Conservation (phyloP, 495 filamentous ascomycete species). For the Penicillium alfredii region DNA sequence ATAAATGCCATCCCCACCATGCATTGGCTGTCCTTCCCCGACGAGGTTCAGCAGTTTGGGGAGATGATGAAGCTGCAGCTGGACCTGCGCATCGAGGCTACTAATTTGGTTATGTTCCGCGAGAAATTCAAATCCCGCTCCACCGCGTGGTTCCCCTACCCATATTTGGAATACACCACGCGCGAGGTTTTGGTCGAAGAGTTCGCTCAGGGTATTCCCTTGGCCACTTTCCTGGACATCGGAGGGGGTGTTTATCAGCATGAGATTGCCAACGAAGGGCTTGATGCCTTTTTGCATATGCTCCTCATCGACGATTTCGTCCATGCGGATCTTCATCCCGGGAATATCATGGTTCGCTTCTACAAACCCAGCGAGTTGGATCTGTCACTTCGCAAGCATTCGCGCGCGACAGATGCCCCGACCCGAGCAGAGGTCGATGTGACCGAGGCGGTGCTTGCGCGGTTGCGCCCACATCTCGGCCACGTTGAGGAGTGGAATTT, state of each 20-base stretch:
- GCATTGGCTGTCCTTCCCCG: slow-evolving; percentile 94
- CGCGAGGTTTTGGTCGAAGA: slow-evolving; percentile 92
- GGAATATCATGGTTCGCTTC: slow-evolving; percentile 99
- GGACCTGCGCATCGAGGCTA: slow-evolving; percentile 89
- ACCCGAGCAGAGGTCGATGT: slow-evolving; percentile 58
- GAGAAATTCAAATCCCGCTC: slow-evolving; percentile 83
- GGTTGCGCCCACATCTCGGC: slow-evolving; percentile 65
- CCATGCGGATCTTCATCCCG: slow-evolving; percentile 96
- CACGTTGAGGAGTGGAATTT: slow-evolving; percentile 61
- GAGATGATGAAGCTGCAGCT: slow-evolving; percentile 98
- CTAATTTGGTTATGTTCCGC: slow-evolving; percentile 84
- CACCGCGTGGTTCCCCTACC: slow-evolving; percentile 94
- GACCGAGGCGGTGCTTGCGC: slow-evolving; percentile 76
- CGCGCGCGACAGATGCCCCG: slow-evolving; percentile 48
- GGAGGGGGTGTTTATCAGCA: slow-evolving; percentile 90
- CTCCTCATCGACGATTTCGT: slow-evolving; percentile 96
- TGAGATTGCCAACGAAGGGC: slow-evolving; percentile 91
- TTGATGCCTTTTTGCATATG: slow-evolving; percentile 98
- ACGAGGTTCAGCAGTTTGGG: slow-evolving; percentile 89
- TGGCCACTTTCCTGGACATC: slow-evolving; percentile 81
- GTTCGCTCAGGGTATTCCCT: slow-evolving; percentile 88
- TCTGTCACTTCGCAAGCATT: slow-evolving; percentile 50
- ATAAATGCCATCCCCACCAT: slow-evolving; percentile 90
- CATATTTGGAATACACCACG: slow-evolving; percentile 85
- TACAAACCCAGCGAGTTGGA: slow-evolving; percentile 73